phyloP scores from a whole-genome alignment of 75 land plant species.

The Gnetum montanum region DNA sequence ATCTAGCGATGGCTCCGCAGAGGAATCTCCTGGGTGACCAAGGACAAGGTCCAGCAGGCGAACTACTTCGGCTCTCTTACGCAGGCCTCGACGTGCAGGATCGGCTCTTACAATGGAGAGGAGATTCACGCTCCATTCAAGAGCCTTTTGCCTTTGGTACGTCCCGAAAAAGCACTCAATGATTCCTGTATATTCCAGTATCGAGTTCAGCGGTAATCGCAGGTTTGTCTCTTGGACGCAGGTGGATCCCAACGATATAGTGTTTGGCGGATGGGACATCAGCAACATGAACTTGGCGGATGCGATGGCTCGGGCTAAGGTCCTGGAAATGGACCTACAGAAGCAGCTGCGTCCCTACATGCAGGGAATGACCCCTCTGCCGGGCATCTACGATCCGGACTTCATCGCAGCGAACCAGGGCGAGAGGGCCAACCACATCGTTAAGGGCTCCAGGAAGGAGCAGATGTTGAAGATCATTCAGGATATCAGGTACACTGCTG shows the following conservation, averaged over 20 bases:
- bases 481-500: conserved; percentile 45
- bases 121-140: conserved; percentile 50
- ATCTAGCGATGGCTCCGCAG: too few species aligned
- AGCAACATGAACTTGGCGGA: conserved; percentile 39
- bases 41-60: conserved; percentile 46
- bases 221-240: conserved; percentile 1
- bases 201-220: not conserved
- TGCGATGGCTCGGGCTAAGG: conserved; percentile 42
- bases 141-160: conserved; percentile 50
- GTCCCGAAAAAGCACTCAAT: too few species aligned
- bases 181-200: not conserved
- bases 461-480: conserved; percentile 25
- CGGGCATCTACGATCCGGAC: conserved; percentile 43
- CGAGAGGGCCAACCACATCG: conserved; percentile 30
- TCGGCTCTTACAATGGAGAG: conserved; percentile 38
- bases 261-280: conserved; percentile 51
- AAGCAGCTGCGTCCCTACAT: conserved; percentile 43
- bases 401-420: conserved; percentile 51
- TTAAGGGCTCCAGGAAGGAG: conserved; percentile 45
- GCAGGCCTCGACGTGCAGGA: conserved; percentile 38
- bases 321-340: conserved; percentile 41
- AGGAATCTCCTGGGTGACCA: conserved; percentile 53
- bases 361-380: conserved; percentile 39
- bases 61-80: conserved; percentile 49
- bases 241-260: conserved; percentile 42